phyloP scores from a whole-genome alignment of 768 basidiomycete species.

The Calocera cornea region DNA sequence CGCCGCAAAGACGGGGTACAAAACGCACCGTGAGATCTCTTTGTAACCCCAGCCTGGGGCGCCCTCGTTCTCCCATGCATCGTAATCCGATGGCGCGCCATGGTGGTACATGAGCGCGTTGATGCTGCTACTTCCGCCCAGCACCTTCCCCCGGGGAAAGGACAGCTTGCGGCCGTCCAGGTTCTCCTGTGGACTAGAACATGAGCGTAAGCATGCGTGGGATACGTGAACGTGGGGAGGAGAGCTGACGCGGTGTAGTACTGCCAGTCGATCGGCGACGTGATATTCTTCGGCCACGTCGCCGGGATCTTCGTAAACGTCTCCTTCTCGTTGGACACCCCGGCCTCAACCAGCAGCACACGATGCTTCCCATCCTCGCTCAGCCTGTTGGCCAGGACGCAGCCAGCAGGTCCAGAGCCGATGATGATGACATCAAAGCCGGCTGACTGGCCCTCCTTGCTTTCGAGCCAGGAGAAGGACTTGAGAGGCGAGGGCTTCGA shows the following conservation, averaged over 20 bases:
- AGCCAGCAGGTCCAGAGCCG: slow-evolving; percentile 42
- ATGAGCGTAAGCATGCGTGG: slow-evolving; percentile 36
- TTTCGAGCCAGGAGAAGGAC: neutral
- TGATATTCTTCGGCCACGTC: slow-evolving; percentile 20
- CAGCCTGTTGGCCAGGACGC: slow-evolving; percentile 45
- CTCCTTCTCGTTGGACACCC: slow-evolving; percentile 36
- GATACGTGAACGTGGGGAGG: slow-evolving; percentile 28
- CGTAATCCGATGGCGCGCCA: slow-evolving; percentile 53
- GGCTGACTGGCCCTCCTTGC: neutral
- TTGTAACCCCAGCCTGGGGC: slow-evolving; percentile 43
- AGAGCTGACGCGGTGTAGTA: slow-evolving; percentile 1
- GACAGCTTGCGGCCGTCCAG: slow-evolving; percentile 36
- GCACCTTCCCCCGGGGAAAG: slow-evolving; percentile 60
- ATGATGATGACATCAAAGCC: neutral
- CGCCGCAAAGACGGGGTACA: neutral
- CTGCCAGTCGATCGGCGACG: slow-evolving; percentile 4
- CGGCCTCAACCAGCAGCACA: slow-evolving; percentile 47
- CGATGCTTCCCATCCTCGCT: slow-evolving; percentile 41
- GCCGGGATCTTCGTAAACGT: slow-evolving; percentile 33
- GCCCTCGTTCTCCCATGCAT: slow-evolving; percentile 45
- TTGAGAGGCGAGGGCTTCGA: neutral
- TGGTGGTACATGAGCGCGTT: slow-evolving; percentile 29
- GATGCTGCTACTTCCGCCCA: slow-evolving; percentile 46
- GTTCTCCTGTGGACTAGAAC: slow-evolving; percentile 42
- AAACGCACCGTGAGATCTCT: slow-evolving; percentile 16